These are phyloP conservation scores for Candida germanica DNA, from an alignment of 805 yeast genomes.

Conservation along the genomic window DNA sequence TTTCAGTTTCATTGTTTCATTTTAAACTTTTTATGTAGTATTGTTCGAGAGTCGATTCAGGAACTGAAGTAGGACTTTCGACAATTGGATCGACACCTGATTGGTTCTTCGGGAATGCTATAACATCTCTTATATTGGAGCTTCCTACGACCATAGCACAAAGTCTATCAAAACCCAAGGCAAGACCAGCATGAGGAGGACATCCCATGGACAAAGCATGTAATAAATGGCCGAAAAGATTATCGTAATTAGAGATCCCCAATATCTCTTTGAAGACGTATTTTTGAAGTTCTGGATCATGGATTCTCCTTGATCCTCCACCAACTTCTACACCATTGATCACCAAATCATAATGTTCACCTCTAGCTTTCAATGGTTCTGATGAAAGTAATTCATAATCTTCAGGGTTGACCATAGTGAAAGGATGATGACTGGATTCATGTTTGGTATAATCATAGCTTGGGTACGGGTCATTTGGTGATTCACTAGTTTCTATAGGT, in stretches of 20 bases:
- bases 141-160: slow-evolving; percentile 86
- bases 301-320: slow-evolving; percentile 95
- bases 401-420: slow-evolving; percentile 80
- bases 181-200: slow-evolving; percentile 98
- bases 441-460: slow-evolving; percentile 45
- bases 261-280: slow-evolving; percentile 67
- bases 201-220: slow-evolving; percentile 84
- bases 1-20: slow-evolving; percentile 1
- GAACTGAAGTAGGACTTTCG: slow-evolving; percentile 73
- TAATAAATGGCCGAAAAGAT: slow-evolving; percentile 80
- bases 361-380: slow-evolving; percentile 64
- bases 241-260: slow-evolving; percentile 53
- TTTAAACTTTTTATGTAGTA: slow-evolving; percentile 40
- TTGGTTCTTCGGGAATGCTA: slow-evolving; percentile 93
- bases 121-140: slow-evolving; percentile 81
- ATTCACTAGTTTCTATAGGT: slow-evolving; percentile 50
- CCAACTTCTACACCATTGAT: slow-evolving; percentile 94
- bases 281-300: slow-evolving; percentile 75
- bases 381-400: slow-evolving; percentile 58
- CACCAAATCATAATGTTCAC: slow-evolving; percentile 93
- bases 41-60: slow-evolving; percentile 45
- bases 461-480: slow-evolving; percentile 37
- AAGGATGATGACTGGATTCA: slow-evolving; percentile 93
- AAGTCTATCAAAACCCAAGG: slow-evolving; percentile 90
- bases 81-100: slow-evolving; percentile 88